phyloP scores from a whole-genome alignment of 805 yeast species.

The Spathaspora gorwiae region DNA sequence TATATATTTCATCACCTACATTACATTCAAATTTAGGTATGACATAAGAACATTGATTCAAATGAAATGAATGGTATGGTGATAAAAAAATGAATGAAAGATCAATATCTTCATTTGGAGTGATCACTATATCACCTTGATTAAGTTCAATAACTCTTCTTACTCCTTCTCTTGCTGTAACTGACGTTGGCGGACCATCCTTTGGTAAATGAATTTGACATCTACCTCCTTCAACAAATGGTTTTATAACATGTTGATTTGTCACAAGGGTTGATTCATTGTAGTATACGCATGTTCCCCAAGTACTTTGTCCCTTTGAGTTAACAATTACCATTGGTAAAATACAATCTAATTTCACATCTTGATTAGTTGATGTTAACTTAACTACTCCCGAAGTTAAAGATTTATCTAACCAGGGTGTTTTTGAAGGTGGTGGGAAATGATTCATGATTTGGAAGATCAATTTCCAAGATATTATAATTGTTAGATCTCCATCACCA shows the following conservation, averaged over 20 bases:
- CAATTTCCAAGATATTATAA: conserved; percentile 25
- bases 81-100: conserved; percentile 28
- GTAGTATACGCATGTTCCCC: conserved; percentile 44
- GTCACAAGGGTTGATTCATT: conserved; percentile 30
- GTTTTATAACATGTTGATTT: conserved; percentile 38
- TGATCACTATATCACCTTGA: conserved; percentile 17
- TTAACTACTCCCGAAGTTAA: neutral
- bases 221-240: conserved; percentile 5
- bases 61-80: conserved; percentile 5
- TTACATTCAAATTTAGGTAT: conserved; percentile 1
- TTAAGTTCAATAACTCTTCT: conserved; percentile 1
- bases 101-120: conserved; percentile 33
- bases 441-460: conserved; percentile 8
- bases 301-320: conserved; percentile 11
- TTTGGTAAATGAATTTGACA: conserved; percentile 5
- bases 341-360: conserved; percentile 2
- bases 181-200: neutral
- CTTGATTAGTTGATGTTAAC: neutral
- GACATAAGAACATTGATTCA: neutral
- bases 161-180: neutral
- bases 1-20: conserved; percentile 19
- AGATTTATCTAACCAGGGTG: neutral
- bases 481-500: conserved; percentile 44
- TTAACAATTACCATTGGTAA: conserved; percentile 14
- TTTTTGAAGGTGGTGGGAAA: neutral